These are phyloP conservation scores for Bromus sterilis DNA, from an alignment of 176 grass and related monocot genomes.

Conservation along the genomic window DNA sequence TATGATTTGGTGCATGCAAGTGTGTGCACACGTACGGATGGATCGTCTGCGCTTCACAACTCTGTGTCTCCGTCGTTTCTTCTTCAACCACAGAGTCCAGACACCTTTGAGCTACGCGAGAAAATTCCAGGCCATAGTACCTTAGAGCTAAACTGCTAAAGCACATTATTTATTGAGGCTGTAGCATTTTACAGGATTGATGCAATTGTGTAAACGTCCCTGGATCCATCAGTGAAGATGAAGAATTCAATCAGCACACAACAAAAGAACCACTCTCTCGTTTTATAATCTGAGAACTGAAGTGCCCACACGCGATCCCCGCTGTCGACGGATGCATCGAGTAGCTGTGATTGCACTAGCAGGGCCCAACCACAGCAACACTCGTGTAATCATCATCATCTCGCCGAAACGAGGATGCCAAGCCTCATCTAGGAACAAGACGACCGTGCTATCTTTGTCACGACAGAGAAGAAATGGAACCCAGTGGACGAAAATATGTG, in stretches of 20 bases:
- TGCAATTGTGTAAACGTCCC: not conserved
- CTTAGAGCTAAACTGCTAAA: not conserved
- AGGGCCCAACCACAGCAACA: not conserved
- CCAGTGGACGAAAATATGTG: not conserved
- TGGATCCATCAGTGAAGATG: not conserved
- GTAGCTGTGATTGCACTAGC: not conserved
- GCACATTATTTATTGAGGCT: not conserved
- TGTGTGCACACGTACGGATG: not conserved
- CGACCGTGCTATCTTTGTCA: not conserved
- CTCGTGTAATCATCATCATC: not conserved
- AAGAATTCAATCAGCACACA: not conserved
- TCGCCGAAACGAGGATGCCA: not conserved
- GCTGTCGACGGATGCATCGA: no score
- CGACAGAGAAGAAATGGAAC: not conserved
- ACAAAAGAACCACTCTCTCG: not conserved
- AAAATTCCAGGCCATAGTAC: not conserved
- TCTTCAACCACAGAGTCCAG: not conserved
- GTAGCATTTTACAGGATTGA: not conserved
- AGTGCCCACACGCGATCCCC: not conserved
- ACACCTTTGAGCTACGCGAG: no score
- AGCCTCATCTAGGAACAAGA: not conserved
- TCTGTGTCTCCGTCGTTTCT: not conserved
- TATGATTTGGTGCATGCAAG: constrained; percentile 12
- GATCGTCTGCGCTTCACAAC: constrained; percentile 15
- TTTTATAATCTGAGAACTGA: not conserved